Percentiles rank a stretch among this genome's conserved stretches.
Conservation (phyloP, 2,329 filamentous ascomycete species). For the Metarhizium humberi region DNA sequence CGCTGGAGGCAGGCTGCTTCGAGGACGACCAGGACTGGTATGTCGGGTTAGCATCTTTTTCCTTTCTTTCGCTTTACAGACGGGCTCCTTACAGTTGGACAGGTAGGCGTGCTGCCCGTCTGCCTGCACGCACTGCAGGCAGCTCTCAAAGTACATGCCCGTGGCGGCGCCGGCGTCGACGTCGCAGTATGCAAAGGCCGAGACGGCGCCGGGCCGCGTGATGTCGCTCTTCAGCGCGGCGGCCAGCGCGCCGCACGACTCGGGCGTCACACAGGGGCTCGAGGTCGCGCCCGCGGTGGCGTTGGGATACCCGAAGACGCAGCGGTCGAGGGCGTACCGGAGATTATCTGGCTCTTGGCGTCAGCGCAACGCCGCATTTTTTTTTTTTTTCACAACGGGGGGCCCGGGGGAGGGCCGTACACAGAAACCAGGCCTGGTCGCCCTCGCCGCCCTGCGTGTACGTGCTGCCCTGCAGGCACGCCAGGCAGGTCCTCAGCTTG, state of each 20-base stretch:
- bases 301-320: slow-evolving; percentile 43
- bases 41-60: too few relatives aligned
- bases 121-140: slow-evolving; percentile 35
- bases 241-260: slow-evolving; percentile 38
- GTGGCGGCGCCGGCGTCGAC: slow-evolving; percentile 27
- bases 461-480: slow-evolving; percentile 42
- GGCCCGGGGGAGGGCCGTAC: slow-evolving; percentile 30
- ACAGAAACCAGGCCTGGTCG: slow-evolving; percentile 47
- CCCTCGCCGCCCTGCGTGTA: slow-evolving; percentile 37
- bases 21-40: slow-evolving; percentile 38
- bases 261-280: slow-evolving; percentile 40
- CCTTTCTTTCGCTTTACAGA: too few relatives aligned
- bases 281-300: slow-evolving; percentile 29
- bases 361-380: too few relatives aligned
- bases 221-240: slow-evolving; percentile 30
- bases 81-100: slow-evolving; percentile 35
- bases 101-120: slow-evolving; percentile 32
- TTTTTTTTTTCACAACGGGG: too few relatives aligned
- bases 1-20: slow-evolving; percentile 41
- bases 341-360: slow-evolving; percentile 33
- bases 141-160: slow-evolving; percentile 25
- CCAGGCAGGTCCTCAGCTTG: slow-evolving; percentile 41
- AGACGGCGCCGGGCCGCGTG: slow-evolving; percentile 19
- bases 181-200: slow-evolving; percentile 38
- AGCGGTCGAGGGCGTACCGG: slow-evolving; percentile 41